These are phyloP conservation scores for Desmodesmus armatus DNA, from an alignment of 139 green algal species.

Conservation along the genomic window DNA sequence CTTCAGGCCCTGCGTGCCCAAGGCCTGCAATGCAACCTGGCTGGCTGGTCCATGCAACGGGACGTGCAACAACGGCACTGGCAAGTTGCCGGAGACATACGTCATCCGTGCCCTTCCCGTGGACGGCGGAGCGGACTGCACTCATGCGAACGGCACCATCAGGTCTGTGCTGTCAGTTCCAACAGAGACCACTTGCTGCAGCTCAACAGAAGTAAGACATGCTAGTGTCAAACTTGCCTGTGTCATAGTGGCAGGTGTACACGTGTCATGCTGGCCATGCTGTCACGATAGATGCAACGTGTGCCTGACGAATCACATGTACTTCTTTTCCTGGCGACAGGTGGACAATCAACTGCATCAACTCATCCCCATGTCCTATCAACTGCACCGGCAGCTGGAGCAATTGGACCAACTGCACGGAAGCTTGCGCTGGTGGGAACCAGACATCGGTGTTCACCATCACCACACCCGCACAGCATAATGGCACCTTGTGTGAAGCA, in stretches of 20 bases:
- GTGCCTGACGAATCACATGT: no score
- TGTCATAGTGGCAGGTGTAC: no score
- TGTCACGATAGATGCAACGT: no score
- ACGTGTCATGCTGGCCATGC: no score
- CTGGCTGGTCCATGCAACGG: not conserved
- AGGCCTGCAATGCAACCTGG: not conserved
- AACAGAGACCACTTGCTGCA: no score
- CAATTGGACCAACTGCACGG: not conserved
- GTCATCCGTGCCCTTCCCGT: not conserved
- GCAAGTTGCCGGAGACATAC: not conserved
- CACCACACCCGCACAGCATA: not conserved
- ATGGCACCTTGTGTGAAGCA: not conserved
- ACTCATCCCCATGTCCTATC: not conserved
- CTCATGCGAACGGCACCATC: not conserved
- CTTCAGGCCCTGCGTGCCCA: not conserved
- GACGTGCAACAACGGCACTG: constrained; percentile 18
- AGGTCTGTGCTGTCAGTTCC: no score
- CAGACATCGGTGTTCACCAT: not conserved
- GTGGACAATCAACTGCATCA: not conserved
- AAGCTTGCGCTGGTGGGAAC: not conserved
- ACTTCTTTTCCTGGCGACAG: no score
- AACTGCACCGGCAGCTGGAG: not conserved
- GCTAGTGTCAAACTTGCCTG: no score
- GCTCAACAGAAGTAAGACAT: no score
- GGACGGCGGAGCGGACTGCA: not conserved